Percentiles rank a stretch among this genome's conserved stretches.
phyloP scores from a whole-genome alignment of 768 basidiomycete genomes.

The Mrakia frigida region DNA sequence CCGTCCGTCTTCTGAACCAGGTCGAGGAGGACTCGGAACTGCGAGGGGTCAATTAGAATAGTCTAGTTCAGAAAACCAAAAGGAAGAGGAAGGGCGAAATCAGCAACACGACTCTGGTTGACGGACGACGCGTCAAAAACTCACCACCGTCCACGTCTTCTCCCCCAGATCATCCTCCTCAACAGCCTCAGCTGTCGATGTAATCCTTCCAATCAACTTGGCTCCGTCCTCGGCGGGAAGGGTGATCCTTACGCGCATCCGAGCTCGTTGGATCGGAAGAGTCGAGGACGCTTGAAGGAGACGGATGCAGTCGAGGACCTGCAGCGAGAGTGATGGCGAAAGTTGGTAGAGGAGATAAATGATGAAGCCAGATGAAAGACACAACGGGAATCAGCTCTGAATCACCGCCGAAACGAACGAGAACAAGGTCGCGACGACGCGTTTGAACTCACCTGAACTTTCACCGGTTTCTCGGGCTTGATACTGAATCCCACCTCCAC shows the following conservation, averaged over 20 bases:
- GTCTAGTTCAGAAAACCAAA: conserved; percentile 50
- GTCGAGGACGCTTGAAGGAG: conserved; percentile 73
- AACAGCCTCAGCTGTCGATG: conserved; percentile 69
- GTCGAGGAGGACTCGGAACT: conserved; percentile 83
- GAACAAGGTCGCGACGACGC: background rate
- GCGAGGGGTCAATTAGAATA: conserved; percentile 85
- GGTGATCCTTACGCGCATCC: conserved; percentile 82
- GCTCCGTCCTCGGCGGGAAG: conserved; percentile 66
- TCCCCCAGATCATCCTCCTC: conserved; percentile 71
- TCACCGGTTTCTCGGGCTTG: conserved; percentile 79
- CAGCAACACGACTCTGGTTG: too few relatives aligned
- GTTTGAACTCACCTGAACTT: conserved; percentile 66
- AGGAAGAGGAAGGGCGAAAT: background rate
- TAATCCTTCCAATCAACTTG: conserved; percentile 62
- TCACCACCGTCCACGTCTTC: conserved; percentile 77
- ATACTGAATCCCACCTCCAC: conserved; percentile 88
- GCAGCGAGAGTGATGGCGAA: background rate
- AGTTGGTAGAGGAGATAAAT: too few relatives aligned
- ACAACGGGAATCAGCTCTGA: background rate
- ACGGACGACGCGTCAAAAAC: conserved; percentile 44
- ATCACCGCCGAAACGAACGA: background rate
- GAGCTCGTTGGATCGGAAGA: conserved; percentile 85
- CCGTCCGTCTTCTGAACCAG: conserved; percentile 69
- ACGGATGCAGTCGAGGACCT: conserved; percentile 87
- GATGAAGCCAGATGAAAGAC: background rate